These are phyloP conservation scores for Calonectria hongkongensis DNA, from an alignment of 2,329 filamentous ascomycete species.

Conservation along the genomic window DNA sequence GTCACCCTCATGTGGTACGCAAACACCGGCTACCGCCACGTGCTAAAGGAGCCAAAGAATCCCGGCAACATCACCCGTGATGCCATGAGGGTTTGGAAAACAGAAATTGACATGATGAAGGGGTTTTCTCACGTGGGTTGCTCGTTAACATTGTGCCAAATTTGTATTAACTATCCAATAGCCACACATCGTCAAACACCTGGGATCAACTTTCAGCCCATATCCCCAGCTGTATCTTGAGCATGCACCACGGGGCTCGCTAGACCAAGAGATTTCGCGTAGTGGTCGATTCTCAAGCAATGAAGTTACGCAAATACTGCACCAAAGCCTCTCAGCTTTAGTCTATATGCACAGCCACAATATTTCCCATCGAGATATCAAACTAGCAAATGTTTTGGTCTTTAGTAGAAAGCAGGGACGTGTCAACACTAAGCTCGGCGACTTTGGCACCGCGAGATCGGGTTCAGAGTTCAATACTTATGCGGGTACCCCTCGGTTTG, in stretches of 20 bases:
- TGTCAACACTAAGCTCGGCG: conserved; percentile 11
- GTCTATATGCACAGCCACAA: conserved; percentile 12
- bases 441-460: conserved; percentile 8
- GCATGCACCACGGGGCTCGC: conserved; percentile 6
- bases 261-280: conserved; percentile 3
- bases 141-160: not conserved
- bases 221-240: conserved; percentile 10
- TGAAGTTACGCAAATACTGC: not conserved
- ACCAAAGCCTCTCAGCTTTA: conserved; percentile 11
- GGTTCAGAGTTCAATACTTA: conserved; percentile 4
- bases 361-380: conserved; percentile 6
- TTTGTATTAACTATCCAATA: not conserved
- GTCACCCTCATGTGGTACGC: conserved; percentile 14
- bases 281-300: conserved; percentile 12
- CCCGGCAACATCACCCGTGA: conserved; percentile 4
- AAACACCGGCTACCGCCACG: conserved; percentile 4
- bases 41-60: conserved; percentile 1
- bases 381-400: not conserved
- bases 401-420: conserved; percentile 4
- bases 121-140: conserved; percentile 9
- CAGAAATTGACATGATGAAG: conserved; percentile 13
- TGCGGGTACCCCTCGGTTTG: conserved; percentile 5
- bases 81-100: conserved; percentile 16
- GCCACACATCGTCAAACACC: conserved; percentile 11
- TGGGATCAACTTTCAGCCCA: not conserved